Conservation (phyloP, 108 stramenopile species). For the Skeletonema menzelii region DNA sequence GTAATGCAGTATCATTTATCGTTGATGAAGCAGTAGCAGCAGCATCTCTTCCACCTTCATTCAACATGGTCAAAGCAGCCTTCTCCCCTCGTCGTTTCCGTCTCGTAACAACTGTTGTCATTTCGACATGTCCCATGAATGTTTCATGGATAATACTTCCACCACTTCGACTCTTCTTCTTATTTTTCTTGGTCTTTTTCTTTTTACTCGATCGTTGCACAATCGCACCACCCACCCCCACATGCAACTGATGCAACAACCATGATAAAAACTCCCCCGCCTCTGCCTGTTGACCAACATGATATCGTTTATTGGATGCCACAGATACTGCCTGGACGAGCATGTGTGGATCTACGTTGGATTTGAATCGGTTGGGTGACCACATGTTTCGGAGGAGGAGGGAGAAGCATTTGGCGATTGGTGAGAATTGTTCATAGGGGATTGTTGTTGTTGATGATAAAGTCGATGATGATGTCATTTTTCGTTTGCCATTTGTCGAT, state of each 20-base stretch:
- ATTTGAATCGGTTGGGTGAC: constrained; percentile 92
- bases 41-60: constrained; percentile 8
- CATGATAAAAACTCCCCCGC: constrained; percentile 95
- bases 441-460: not conserved
- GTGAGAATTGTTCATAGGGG: constrained; percentile 42
- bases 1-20: constrained; percentile 10
- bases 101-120: constrained; percentile 63
- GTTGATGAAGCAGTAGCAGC: constrained; percentile 5
- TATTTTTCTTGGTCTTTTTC: constrained; percentile 30
- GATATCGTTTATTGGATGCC: constrained; percentile 88
- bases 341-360: constrained; percentile 93
- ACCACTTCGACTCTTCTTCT: constrained; percentile 9
- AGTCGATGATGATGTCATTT: not conserved
- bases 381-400: constrained; percentile 94
- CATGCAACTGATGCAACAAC: constrained; percentile 93
- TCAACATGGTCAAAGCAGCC: constrained; percentile 31
- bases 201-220: constrained; percentile 43
- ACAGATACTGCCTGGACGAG: constrained; percentile 88
- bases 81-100: constrained; percentile 44
- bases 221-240: constrained; percentile 69
- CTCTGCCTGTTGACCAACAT: constrained; percentile 86
- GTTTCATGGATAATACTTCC: constrained; percentile 84
- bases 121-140: constrained; percentile 90
- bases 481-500: constrained; percentile 20
- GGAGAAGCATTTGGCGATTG: constrained; percentile 81